Base-by-base conservation (phyloP, 345 rosid genomes). In the Anastatica hierochuntica region DNA sequence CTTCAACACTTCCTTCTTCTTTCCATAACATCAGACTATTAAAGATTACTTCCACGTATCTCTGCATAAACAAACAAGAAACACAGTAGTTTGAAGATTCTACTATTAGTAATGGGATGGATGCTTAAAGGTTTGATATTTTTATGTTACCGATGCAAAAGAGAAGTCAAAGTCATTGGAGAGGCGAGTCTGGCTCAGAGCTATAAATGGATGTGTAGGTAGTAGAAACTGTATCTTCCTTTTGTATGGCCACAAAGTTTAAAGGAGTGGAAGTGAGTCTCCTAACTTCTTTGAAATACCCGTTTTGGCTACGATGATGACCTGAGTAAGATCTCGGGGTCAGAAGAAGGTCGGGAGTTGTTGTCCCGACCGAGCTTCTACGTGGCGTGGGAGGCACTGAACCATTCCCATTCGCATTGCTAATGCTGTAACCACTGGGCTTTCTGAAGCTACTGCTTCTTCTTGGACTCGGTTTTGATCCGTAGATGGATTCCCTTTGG, bases 291-390 rank as follows among this genome's bases (percentile, higher is more conserved):
- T 75, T 88, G 55, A 77, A 83, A 64, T 82, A 84, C 21, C 98
- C 88, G 66, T 81, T 87, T 72, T 79, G 92, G n/a, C n/a, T n/a
- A 30, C 90, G 95, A 45, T 44, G 65, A 34, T 44, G 15, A 27
- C 94, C 94, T 2, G 94, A 84, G 72, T 81, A 92, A 31, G 96
- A 92, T 54, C 95, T 77, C 2, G 98, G 95, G 1, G 98, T 92
- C 23, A 83, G 78, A 13, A 80, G 78, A 16, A 73, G 67, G 60
- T 90, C 98, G n/a, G 92, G 84, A 24, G 96, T 82, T 43, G 67
- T 77, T 44, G 79, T 55, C 29, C 94, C 82, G 3, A 76, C 66
- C 2, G 94, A 87, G 72, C 65, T 78, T 23, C 98, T 82, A 39
- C 95, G 90, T 34, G 96, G 90, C 7, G 81, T 83, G 11, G 94